Conservation (phyloP, 257 asterid species). For the Solanum sparsipilum region DNA sequence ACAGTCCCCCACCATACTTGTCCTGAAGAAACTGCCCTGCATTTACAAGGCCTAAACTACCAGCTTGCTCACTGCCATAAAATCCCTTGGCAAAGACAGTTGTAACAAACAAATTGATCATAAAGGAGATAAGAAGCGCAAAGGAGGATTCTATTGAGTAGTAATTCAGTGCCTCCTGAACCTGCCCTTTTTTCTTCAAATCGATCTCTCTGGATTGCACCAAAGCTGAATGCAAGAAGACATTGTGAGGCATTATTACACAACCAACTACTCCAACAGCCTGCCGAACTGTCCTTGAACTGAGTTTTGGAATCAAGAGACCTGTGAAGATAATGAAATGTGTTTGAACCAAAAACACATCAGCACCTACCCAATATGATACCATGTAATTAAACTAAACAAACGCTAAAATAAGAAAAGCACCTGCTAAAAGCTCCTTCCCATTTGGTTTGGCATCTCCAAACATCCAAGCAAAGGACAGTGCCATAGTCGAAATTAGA, state of each 20-base stretch:
- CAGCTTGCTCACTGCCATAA: constrained; percentile 69
- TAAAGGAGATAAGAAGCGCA: constrained; percentile 79
- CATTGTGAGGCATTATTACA: constrained; percentile 98
- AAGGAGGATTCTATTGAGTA: constrained; percentile 74
- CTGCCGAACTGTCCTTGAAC: constrained; percentile 89
- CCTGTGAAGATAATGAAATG: constrained; percentile 28
- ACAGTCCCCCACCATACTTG: constrained; percentile 84
- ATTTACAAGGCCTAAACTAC: constrained; percentile 72
- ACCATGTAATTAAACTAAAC: background rate
- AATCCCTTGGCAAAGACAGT: constrained; percentile 94
- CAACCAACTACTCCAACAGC: constrained; percentile 99
- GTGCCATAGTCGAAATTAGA: constrained; percentile 83
- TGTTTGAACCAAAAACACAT: background rate
- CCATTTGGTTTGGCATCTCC: constrained; percentile 79
- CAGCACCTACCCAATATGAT: background rate
- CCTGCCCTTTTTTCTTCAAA: constrained; percentile 62
- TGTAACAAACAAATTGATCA: constrained; percentile 85
- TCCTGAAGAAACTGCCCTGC: constrained; percentile 93
- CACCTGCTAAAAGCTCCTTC: constrained; percentile 69
- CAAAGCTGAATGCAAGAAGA: constrained; percentile 88
- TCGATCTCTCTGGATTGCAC: constrained; percentile 88
- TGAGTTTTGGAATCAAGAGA: constrained; percentile 73
- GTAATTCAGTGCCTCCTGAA: constrained; percentile 82
- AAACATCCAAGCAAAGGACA: constrained; percentile 98
- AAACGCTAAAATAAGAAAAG: background rate